These are phyloP conservation scores for Viola pubescens DNA, from an alignment of 441 rosid species.

Conservation along the genomic window DNA sequence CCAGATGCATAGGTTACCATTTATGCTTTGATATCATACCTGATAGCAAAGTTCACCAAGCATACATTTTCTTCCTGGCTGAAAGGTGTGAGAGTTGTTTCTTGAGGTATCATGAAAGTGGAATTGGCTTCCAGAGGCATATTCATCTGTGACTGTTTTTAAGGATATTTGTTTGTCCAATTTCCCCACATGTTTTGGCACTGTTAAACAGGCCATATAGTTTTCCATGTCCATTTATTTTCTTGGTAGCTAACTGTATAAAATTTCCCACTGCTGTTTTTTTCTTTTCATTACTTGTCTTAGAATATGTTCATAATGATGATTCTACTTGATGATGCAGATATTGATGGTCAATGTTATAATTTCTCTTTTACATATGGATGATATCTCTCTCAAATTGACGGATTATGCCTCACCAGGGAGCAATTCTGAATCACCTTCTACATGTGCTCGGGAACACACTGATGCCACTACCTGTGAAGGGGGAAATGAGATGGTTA, in stretches of 20 bases:
- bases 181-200: no score
- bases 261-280: neutral
- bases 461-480: constrained; percentile 39
- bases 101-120: neutral
- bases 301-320: constrained; percentile 24
- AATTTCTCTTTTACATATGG: constrained; percentile 88
- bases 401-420: constrained; percentile 45
- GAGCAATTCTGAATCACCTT: constrained; percentile 40
- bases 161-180: no score
- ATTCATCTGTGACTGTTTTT: no score
- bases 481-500: constrained; percentile 67
- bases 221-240: neutral
- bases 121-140: no score
- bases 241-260: neutral
- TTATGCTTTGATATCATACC: no score
- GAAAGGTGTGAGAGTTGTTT: neutral
- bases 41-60: neutral
- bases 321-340: constrained; percentile 46
- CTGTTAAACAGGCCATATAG: neutral
- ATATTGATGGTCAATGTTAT: constrained; percentile 86
- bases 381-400: constrained; percentile 64
- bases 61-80: neutral
- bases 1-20: no score
- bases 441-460: constrained; percentile 37
- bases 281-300: constrained; percentile 11